phyloP scores from a whole-genome alignment of 108 stramenopile species.

The Cyclotella baltica region DNA sequence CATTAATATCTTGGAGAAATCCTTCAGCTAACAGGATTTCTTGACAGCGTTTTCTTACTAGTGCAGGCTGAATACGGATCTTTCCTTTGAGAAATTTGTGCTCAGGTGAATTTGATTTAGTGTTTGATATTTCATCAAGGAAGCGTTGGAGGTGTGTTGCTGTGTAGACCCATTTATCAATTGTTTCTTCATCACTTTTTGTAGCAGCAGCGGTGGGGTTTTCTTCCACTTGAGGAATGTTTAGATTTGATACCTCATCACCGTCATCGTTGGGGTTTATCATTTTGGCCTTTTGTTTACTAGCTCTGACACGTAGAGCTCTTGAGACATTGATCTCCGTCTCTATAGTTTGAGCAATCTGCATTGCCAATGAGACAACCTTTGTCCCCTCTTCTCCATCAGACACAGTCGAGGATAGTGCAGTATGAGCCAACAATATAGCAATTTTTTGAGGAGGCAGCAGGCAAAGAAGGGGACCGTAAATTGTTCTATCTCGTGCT shows the following conservation, averaged over 20 bases:
- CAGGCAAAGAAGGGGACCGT: conserved; percentile 87
- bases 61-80: conserved; percentile 62
- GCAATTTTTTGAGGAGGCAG: conserved; percentile 90
- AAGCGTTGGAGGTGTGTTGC: conserved; percentile 51
- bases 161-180: conserved; percentile 49
- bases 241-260: conserved; percentile 24
- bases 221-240: conserved; percentile 16
- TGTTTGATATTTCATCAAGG: conserved; percentile 43
- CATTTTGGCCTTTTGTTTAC: conserved; percentile 22
- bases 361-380: conserved; percentile 61
- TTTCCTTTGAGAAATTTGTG: conserved; percentile 48
- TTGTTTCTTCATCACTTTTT: conserved; percentile 8
- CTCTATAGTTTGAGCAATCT: conserved; percentile 80
- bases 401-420: conserved; percentile 60
- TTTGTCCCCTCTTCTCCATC: conserved; percentile 57
- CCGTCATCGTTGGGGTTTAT: conserved; percentile 26
- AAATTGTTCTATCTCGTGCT: conserved; percentile 58
- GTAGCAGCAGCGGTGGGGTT: conserved; percentile 1
- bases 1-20: conserved; percentile 38
- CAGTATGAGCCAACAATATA: conserved; percentile 85
- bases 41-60: conserved; percentile 63
- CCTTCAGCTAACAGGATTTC: conserved; percentile 53
- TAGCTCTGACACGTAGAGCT: conserved; percentile 62
- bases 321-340: conserved; percentile 87
- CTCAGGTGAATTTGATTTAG: conserved; percentile 2